Conservation (phyloP, 148 eudicot genomes). For the Fagopyrum esculentum region DNA sequence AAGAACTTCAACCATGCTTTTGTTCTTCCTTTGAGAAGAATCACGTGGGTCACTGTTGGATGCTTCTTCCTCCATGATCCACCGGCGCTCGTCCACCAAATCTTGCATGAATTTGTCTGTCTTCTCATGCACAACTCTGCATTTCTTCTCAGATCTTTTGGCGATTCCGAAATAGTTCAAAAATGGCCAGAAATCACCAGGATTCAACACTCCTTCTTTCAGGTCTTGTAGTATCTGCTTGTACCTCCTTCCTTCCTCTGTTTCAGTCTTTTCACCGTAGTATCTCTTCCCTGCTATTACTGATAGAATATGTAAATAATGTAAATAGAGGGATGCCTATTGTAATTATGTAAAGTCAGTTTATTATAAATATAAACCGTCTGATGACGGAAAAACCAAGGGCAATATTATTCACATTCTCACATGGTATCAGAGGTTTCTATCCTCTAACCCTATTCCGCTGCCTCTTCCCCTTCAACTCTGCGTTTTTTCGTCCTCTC, state of each 20-base stretch:
- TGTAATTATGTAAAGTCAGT: too few species aligned
- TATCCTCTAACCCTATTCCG: too few species aligned
- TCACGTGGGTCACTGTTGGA: not conserved
- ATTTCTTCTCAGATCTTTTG: slow-evolving; percentile 15
- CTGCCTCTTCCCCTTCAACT: too few species aligned
- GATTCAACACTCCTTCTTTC: slow-evolving; percentile 12
- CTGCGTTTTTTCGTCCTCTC: too few species aligned
- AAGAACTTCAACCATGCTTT: slow-evolving; percentile 37
- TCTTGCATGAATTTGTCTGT: slow-evolving; percentile 36
- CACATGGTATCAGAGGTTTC: too few species aligned
- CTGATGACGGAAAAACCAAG: too few species aligned
- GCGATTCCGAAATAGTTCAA: slow-evolving; percentile 23
- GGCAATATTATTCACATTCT: too few species aligned
- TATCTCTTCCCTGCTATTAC: slow-evolving; percentile 37
- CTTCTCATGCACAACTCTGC: slow-evolving; percentile 7
- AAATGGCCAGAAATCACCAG: slow-evolving; percentile 29
- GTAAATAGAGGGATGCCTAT: too few species aligned
- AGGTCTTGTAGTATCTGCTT: slow-evolving; percentile 11
- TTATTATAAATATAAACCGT: too few species aligned
- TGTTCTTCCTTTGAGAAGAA: not conserved
- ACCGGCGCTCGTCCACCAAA: slow-evolving; percentile 31
- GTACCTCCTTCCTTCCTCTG: slow-evolving; percentile 19
- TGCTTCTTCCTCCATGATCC: not conserved
- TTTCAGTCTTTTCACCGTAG: slow-evolving; percentile 18
- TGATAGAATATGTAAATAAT: too few species aligned